Conservation (phyloP, 2,329 filamentous ascomycete species). For the Seiridium cupressi region DNA sequence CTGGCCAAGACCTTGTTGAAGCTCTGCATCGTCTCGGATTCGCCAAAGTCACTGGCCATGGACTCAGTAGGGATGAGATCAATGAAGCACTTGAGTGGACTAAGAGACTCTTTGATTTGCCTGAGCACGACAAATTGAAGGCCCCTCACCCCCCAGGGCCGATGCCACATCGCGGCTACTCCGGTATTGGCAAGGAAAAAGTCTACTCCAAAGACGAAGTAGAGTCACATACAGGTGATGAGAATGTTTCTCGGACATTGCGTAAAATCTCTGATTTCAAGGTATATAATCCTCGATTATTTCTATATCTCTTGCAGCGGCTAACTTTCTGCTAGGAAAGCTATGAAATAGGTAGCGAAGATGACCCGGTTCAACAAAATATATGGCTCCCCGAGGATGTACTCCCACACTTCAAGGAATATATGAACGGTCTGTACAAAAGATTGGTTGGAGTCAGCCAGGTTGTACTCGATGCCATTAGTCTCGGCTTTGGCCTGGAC, state of each 20-base stretch:
- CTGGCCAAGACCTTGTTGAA: constrained; percentile 9
- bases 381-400: constrained; percentile 44
- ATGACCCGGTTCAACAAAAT: constrained; percentile 40
- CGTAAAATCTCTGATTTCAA: constrained; percentile 21
- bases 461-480: constrained; percentile 14
- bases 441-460: constrained; percentile 11
- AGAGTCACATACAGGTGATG: neutral
- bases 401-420: constrained; percentile 39
- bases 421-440: constrained; percentile 32
- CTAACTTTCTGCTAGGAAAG: constrained; percentile 23
- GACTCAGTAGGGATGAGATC: constrained; percentile 13
- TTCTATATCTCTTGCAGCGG: neutral
- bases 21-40: constrained; percentile 16
- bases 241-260: constrained; percentile 8
- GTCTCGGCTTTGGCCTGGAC: constrained; percentile 12
- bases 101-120: constrained; percentile 18
- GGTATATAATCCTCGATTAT: constrained; percentile 1
- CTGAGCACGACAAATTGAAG: constrained; percentile 20
- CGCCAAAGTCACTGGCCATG: constrained; percentile 15
- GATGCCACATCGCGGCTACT: constrained; percentile 21
- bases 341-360: constrained; percentile 43
- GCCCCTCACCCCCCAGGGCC: constrained; percentile 16
- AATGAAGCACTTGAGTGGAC: constrained; percentile 15
- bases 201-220: constrained; percentile 17
- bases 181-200: constrained; percentile 18